Percentiles rank a stretch among this genome's conserved stretches.
Conservation (phyloP, 331 rosid genomes). For the Phaseolus coccineus region DNA sequence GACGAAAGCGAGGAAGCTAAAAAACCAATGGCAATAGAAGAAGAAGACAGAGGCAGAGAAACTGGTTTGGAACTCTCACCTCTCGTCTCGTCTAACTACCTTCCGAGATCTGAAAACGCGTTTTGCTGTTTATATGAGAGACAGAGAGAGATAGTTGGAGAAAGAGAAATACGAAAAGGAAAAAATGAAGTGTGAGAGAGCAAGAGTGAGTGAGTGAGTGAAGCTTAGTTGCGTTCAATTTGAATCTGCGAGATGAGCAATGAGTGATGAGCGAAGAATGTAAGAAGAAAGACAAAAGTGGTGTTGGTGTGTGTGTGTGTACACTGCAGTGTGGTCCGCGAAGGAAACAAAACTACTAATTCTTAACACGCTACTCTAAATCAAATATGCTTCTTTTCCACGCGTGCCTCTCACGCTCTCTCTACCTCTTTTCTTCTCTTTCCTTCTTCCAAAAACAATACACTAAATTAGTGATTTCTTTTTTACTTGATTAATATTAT, state of each 20-base stretch:
- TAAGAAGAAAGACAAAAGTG: slow-evolving; percentile 42
- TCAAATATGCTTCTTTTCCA: background rate
- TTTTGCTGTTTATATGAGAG: background rate
- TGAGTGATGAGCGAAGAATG: slow-evolving; percentile 33
- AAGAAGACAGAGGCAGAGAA: slow-evolving; percentile 14
- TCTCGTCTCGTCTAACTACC: slow-evolving; percentile 13
- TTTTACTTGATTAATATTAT: too few species aligned
- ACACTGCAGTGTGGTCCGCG: slow-evolving; percentile 31
- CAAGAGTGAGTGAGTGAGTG: slow-evolving; percentile 3
- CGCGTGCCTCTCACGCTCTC: slow-evolving; percentile 55
- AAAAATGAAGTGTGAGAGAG: background rate
- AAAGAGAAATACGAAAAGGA: background rate
- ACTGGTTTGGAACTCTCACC: slow-evolving; percentile 33
- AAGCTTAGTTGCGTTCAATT: slow-evolving; percentile 23
- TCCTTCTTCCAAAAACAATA: background rate
- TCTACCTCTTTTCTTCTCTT: slow-evolving; percentile 26
- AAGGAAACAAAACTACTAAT: background rate
- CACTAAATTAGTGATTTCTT: too few species aligned
- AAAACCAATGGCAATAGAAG: slow-evolving; percentile 21
- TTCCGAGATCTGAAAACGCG: slow-evolving; percentile 56
- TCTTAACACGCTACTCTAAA: slow-evolving; percentile 25
- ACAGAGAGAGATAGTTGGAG: background rate
- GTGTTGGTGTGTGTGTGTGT: background rate
- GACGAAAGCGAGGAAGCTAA: slow-evolving; percentile 12
- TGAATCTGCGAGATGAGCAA: slow-evolving; percentile 46